Base-by-base conservation (phyloP, 2,329 filamentous ascomycete species). In the Biscogniauxia sp. region DNA sequence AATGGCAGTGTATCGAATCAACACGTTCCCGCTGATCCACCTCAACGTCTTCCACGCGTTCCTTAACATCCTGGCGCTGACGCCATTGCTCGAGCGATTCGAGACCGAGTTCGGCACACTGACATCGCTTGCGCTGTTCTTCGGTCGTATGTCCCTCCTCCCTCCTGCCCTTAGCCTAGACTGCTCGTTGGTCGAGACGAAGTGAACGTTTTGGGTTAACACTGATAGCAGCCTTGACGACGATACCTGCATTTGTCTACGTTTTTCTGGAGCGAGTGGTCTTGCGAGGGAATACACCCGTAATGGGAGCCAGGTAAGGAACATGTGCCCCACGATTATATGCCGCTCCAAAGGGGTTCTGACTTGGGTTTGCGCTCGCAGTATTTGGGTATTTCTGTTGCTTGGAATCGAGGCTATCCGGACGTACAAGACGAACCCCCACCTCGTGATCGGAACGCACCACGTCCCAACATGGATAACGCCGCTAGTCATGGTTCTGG, bases 391-490 rank as follows among this genome's bases (percentile, higher is more conserved):
- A 0, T 97, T 98, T 74, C 83, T 97, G 25, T 83, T 99, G 20
- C 82, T 98, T 41, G 89, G 88, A 51, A 86, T 90, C 65, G 94
- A 98, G 76, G 88, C 92, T 5, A 90, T 97, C 66, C 91, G 93
- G 74, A 93, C 91, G 2, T 94, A 90, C 76, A 88, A 87, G 69
- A 82, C 86, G 32, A 93, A 96, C 72, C 95, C 95, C 0, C 83
- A 89, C 72, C 88, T 97, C 67, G 84, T 82, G 23, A 79, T 89
- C 61, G 81, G 76, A 50, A 82, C 81, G 7, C 78, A 82, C 56
- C 80, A 91, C 67, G 92, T 99, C 60, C 94, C 95, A 2, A 98
- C 93, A 0, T 98, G 94, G 93, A 91, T 88, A 7, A 92, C 91
- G 1, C 94, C 95, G 3, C 78, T 98, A n/a, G 80, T 92, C 55